Evolutionary conservation across 805 yeast genomes (phyloP).

Genomic region (Candida stauntonica): DNA sequence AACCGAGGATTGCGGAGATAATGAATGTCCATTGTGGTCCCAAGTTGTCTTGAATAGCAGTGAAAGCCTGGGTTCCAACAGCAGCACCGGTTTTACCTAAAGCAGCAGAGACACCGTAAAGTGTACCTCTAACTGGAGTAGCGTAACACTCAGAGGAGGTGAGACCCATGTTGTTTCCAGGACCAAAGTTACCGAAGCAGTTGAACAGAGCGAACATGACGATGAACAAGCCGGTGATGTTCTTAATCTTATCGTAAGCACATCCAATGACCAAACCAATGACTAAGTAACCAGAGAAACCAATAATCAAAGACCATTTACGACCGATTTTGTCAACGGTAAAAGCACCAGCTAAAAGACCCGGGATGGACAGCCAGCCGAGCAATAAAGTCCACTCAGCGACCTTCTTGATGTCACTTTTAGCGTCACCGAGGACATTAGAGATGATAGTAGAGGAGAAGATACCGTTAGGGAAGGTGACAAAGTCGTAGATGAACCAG

Average conservation of each 20-base stretch:
- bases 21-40: slow-evolving; percentile 76
- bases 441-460: slow-evolving; percentile 60
- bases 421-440: slow-evolving; percentile 37
- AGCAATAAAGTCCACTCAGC: slow-evolving; percentile 74
- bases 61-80: slow-evolving; percentile 69
- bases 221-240: slow-evolving; percentile 62
- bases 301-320: slow-evolving; percentile 65
- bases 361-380: slow-evolving; percentile 65
- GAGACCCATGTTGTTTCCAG: slow-evolving; percentile 73
- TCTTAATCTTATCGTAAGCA: slow-evolving; percentile 50
- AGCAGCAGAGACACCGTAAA: slow-evolving; percentile 74
- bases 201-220: slow-evolving; percentile 71
- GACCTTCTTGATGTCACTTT: slow-evolving; percentile 43
- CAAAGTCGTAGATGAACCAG: slow-evolving; percentile 81
- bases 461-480: slow-evolving; percentile 75
- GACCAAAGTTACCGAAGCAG: slow-evolving; percentile 70
- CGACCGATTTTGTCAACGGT: slow-evolving; percentile 65
- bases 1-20: slow-evolving; percentile 71
- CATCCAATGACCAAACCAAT: slow-evolving; percentile 70
- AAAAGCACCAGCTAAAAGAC: slow-evolving; percentile 65
- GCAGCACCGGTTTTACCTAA: slow-evolving; percentile 85
- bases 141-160: slow-evolving; percentile 65
- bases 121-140: slow-evolving; percentile 72
- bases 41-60: slow-evolving; percentile 57
- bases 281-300: slow-evolving; percentile 66